phyloP scores from a whole-genome alignment of 2,329 filamentous ascomycete species.

The Fusarium globosum region DNA sequence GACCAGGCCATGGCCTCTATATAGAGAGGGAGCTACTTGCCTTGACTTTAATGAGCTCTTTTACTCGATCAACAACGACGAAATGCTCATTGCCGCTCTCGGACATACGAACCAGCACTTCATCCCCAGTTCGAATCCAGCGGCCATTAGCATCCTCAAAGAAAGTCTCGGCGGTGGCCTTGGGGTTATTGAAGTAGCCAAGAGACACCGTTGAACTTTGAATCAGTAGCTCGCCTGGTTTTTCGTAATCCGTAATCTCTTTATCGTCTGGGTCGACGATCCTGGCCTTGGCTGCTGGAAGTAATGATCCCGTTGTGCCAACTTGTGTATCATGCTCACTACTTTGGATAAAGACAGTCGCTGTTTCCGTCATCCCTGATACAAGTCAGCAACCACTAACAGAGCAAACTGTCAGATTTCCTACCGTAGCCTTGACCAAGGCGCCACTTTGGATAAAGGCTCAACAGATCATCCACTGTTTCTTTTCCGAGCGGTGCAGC shows the following conservation, averaged over 20 bases:
- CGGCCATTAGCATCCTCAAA: constrained; percentile 70
- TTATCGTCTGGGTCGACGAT: constrained; percentile 73
- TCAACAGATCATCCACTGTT: constrained; percentile 70
- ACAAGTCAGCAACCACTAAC: too few species aligned
- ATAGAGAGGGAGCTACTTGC: too few species aligned
- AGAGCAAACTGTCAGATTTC: too few species aligned
- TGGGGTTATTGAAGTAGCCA: constrained; percentile 87
- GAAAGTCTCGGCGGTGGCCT: constrained; percentile 84
- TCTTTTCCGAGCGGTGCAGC: constrained; percentile 79
- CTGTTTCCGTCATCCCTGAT: constrained; percentile 41
- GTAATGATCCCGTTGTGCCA: constrained; percentile 74
- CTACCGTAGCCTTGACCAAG: constrained; percentile 81
- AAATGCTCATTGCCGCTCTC: constrained; percentile 80
- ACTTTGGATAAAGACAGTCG: constrained; percentile 48
- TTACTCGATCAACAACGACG: constrained; percentile 81
- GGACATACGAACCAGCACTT: constrained; percentile 75
- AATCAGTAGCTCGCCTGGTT: constrained; percentile 84
- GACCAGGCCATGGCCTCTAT: too few species aligned
- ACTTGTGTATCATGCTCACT: constrained; percentile 69
- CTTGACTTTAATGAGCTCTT: constrained; percentile 77
- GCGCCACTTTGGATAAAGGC: constrained; percentile 71
- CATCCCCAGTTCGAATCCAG: constrained; percentile 88
- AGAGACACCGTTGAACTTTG: constrained; percentile 81
- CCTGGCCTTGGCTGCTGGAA: constrained; percentile 72
- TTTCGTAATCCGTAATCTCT: constrained; percentile 74